Conservation (phyloP, 495 filamentous ascomycete genomes). For the Trichoderma virens region DNA sequence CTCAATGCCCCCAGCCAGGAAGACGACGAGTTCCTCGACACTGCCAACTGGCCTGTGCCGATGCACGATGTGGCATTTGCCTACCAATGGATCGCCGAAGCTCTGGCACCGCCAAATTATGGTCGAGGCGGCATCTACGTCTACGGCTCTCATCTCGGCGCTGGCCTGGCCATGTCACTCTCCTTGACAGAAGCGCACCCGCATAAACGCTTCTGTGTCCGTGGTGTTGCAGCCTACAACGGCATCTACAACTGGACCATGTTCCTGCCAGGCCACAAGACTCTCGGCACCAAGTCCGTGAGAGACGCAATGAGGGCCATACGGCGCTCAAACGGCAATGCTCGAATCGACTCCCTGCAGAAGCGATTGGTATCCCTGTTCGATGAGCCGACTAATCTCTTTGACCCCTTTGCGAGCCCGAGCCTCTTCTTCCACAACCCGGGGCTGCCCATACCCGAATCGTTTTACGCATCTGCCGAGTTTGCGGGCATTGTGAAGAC, state of each 20-base stretch:
- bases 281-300: conserved; percentile 17
- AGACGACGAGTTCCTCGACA: background rate
- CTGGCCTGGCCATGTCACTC: conserved; percentile 38
- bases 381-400: conserved; percentile 29
- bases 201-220: conserved; percentile 28
- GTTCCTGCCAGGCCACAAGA: conserved; percentile 37
- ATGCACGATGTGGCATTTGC: conserved; percentile 40
- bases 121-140: conserved; percentile 34
- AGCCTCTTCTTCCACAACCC: conserved; percentile 46
- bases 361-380: conserved; percentile 30
- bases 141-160: conserved; percentile 43
- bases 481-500: background rate
- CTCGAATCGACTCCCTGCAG: conserved; percentile 19
- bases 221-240: conserved; percentile 40
- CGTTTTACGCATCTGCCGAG: conserved; percentile 22
- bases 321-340: background rate
- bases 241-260: conserved; percentile 49
- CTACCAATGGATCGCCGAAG: conserved; percentile 35
- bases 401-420: conserved; percentile 47
- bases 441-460: conserved; percentile 27
- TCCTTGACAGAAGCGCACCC: conserved; percentile 39
- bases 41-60: conserved; percentile 37
- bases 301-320: background rate
- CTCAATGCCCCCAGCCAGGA: background rate
- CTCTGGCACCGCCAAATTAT: conserved; percentile 21